Base-by-base conservation (phyloP, 2,329 filamentous ascomycete genomes). In the Aspergillus tanneri region DNA sequence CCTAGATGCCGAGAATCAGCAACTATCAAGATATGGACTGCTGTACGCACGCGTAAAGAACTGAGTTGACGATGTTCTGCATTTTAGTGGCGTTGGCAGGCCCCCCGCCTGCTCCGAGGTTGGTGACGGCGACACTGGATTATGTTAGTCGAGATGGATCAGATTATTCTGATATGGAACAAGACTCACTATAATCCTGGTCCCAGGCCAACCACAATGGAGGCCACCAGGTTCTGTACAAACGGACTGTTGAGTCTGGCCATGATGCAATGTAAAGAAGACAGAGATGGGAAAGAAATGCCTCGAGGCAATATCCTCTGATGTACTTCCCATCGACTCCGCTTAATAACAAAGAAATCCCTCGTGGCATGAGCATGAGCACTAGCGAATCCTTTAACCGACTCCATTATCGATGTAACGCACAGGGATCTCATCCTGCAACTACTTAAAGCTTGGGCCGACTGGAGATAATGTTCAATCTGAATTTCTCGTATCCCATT, bases 161-260 rank as follows among this genome's bases (percentile, higher is more conserved):
- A 34, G 6, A 34, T 5, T 8, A 5, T 14, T 8, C n/a, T n/a
- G n/a, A n/a, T n/a, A n/a, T n/a, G n/a, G n/a, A n/a, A n/a, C n/a
- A n/a, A n/a, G n/a, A 34, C 30, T 34, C 12, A 34, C 30, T 34
- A 34, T 4, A 34, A 18, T 18, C 30, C 30, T 16, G 30, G 30
- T 34, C 30, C 30, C 11, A 34, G 30, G 16, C 30, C 30, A 16
- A 40, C 37, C 24, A 40, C 24, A 2, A 40, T 11, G 3, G 37
- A 40, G 22, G 37, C 37, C 11, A 40, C 21, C 12, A 40, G 22
- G 37, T 40, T 40, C 37, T 40, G 37, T 10, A 27, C 37, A 22
- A 40, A 40, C 10, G 37, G 37, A 27, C 37, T 27, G n/a, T 40
- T 27, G 4, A 34, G 10, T 34, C 30, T 34, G 16, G 14, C 30